phyloP scores from a whole-genome alignment of 202 grass and related monocot genomes.

The Setaria italica region DNA sequence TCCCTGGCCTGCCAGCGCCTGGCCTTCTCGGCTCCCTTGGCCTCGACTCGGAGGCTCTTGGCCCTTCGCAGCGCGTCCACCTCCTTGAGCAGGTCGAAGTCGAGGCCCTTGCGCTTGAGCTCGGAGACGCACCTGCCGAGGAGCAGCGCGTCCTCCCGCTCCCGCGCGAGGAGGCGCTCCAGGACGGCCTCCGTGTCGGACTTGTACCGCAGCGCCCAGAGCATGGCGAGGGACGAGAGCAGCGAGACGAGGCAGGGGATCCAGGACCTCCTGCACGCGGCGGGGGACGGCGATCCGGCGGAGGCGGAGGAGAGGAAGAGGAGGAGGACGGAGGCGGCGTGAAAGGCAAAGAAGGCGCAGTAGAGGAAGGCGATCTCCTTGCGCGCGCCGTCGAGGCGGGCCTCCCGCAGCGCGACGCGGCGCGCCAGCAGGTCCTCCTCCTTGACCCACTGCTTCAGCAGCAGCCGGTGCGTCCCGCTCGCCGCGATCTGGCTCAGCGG shows the following conservation, averaged over 20 bases:
- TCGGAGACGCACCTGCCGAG: constrained; percentile 72
- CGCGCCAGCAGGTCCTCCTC: constrained; percentile 81
- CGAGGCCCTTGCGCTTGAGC: constrained; percentile 76
- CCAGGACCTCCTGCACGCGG: constrained; percentile 59
- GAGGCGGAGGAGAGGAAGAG: constrained; percentile 59
- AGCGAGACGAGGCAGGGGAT: constrained; percentile 78
- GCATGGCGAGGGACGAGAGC: constrained; percentile 69
- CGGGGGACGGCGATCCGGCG: not conserved
- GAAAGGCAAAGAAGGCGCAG: constrained; percentile 82
- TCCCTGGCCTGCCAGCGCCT: constrained; percentile 73
- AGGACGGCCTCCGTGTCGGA: constrained; percentile 77
- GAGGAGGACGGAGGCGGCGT: constrained; percentile 66
- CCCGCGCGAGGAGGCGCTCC: constrained; percentile 71
- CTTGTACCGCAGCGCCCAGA: constrained; percentile 95
- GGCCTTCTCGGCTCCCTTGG: constrained; percentile 50
- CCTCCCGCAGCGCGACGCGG: constrained; percentile 86
- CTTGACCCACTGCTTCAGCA: constrained; percentile 95
- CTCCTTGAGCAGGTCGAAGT: constrained; percentile 94
- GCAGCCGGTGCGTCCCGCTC: constrained; percentile 83
- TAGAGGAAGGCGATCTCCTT: constrained; percentile 80
- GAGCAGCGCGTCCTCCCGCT: constrained; percentile 79
- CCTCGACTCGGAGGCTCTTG: constrained; percentile 85
- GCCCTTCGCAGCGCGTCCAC: constrained; percentile 88
- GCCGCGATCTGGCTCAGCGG: constrained; percentile 81
- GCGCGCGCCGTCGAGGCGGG: constrained; percentile 62